Percentiles rank a stretch among this genome's conserved stretches.
Evolutionary conservation across 345 rosid species (phyloP).

Genomic region (Salix koriyanagi): DNA sequence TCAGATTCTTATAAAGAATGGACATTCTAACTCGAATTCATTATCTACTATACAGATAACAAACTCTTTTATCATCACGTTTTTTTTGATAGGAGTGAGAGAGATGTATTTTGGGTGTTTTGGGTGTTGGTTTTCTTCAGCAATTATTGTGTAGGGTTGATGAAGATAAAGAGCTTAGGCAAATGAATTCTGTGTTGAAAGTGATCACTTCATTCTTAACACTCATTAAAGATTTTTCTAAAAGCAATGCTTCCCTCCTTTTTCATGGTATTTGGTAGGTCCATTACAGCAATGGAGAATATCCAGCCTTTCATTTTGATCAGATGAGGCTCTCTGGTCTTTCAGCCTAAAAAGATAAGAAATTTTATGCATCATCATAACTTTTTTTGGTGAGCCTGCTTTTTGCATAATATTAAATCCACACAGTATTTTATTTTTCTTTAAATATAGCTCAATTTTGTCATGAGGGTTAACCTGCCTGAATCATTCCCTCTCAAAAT

Average conservation of each 20-base stretch:
- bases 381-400: neutral
- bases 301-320: neutral
- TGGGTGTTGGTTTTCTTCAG: neutral
- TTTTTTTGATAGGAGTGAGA: neutral
- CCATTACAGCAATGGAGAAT: constrained; percentile 7
- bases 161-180: neutral
- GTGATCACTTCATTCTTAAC: constrained; percentile 11
- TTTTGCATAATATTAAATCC: no score
- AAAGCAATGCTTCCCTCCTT: constrained; percentile 13
- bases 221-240: neutral
- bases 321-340: neutral
- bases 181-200: neutral
- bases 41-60: no score
- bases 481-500: neutral
- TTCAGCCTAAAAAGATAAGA: constrained; percentile 10
- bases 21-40: no score
- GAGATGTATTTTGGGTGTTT: neutral
- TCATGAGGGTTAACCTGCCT: neutral
- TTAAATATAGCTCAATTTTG: neutral
- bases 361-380: neutral
- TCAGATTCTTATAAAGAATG: no score
- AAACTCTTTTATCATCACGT: no score
- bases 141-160: neutral
- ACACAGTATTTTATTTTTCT: neutral
- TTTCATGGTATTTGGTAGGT: constrained; percentile 23